Base-by-base conservation (phyloP, 176 grass and related monocot species). In the Zea luxurians region DNA sequence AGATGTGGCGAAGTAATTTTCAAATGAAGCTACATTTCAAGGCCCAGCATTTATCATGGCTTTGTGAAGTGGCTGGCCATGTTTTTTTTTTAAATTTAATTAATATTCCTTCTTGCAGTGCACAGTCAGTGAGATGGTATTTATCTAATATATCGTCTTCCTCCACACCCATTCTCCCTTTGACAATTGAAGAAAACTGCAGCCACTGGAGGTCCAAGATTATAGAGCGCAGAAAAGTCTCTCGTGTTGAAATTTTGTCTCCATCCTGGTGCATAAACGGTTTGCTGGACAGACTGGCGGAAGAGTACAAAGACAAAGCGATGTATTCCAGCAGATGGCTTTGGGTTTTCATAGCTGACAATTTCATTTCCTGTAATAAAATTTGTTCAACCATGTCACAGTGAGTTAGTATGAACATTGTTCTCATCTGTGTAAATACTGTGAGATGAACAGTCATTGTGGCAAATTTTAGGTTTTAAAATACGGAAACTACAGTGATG, bases 151-250 rank as follows among this genome's bases (percentile, higher is more conserved):
- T 91, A 99, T 44, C 90, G 80, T 88, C 92, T 93, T 15, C 92
- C 96, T 71, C 90, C 92, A 15, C 96, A 99, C 55, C 92, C 96
- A 10, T 91, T 99, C 86, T 96, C 96, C 69, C 96, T 88, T 78
- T 96, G 96, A 71, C 92, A 99, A 81, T 99, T 99, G 84, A 99
- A 96, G 86, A 85, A 99, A 37, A 91, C 76, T 2, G 96, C 81
- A 18, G 84, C 88, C 15, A 89, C 92, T 41, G 92, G 92, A 50
- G 75, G 61, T 37, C 92, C 96, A 61, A 95, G 86, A 83, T 87
- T 89, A 74, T 99, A 96, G 43, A 99, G 76, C 20, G 90, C 92
- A 6, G 92, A 78, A 69, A 99, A 96, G 73, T 99, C 92, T 75
- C 88, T 95, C 18, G 86, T 93, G 86, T 99, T 99, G 83, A 99